Base-by-base conservation (phyloP, 2,329 filamentous ascomycete species). In the Diaporthe ilicicola region DNA sequence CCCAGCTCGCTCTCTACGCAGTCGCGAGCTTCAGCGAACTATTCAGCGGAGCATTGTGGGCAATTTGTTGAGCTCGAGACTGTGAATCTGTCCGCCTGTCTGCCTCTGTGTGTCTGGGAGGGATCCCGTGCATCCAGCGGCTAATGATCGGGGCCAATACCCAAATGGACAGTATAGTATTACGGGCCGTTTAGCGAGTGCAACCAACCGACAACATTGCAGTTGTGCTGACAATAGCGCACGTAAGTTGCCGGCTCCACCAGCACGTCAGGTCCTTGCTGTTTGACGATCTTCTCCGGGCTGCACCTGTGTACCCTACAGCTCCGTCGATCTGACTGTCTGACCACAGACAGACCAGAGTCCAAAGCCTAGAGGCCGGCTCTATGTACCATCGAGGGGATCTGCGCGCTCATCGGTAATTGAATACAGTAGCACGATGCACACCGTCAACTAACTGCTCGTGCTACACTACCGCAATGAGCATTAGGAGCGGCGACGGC, bases 161-260 rank as follows among this genome's bases (percentile, higher is more conserved):
- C 37, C 55, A 59, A 42, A 59, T 27, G 19, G 54, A 56, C 54
- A 42, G 56, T 61, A 24, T 37, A 29, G 27, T 46, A 62, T 46
- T 46, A 62, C 42, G 56, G 56, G 56, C 19, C 56, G 42, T 2
- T 46, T 34, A 62, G 56, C 59, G 27, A 34, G 42, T 48, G 56
- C 42, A 34, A 56, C 32, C 42, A 24, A 59, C 42, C 15, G 46
- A 8, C 39, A 17, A 10, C n/a, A 2, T 15, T 50, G 42, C 22
- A 59, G 22, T 50, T 27, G 22, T 39, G 53, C 65, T 68, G 65
- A 68, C 51, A 53, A 48, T 59, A 48, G 42, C 32, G n/a, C 62
- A 54, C 27, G 65, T 48, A 55, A 39, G 51, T 68, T 50, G 39
- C 39, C 53, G 50, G 48, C 51, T 9, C 65, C 65, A 67, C 65